Evolutionary conservation across 768 basidiomycete species (phyloP), one percentile per base, ranked within the genome.

Genomic region (Agaricus sinodeliciosus): DNA sequence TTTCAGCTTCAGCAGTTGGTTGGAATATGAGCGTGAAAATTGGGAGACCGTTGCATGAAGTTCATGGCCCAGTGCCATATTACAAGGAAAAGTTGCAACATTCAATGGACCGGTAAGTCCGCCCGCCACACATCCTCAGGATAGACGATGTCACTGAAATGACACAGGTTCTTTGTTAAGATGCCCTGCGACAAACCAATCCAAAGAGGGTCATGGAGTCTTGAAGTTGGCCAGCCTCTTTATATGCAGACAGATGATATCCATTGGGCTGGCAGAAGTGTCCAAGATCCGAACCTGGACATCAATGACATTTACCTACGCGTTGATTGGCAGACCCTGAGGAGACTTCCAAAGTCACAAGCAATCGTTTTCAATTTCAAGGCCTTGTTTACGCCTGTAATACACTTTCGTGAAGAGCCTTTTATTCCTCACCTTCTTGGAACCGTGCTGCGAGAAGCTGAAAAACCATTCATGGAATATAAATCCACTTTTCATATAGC

Each of bases 251-350:
- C 65, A 6, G 66, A 66, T 42, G 71, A 74, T 51, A 59, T 68
- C 13, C 65, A 70, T 27, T 79, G 66, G 63, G 53, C 49, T 15
- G 9, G 55, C 40, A 72, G 72, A 26, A 60, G 63, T 34, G 57
- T 44, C 4, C 73, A 75, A 48, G 57, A 62, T 28, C 67, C 68
- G 2, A 57, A 71, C 26, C 62, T 80, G 13, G 46, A 62, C 2
- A 46, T 74, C 36, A 69, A 73, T 25, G 67, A 76, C 47, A 65
- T 79, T 22, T 63, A 69, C 56, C 56, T 81, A 39, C 73, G 78
- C 12, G 75, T 81, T 16, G 77, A 80, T 52, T 80, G 78, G 78
- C 79, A 81, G 58, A 79, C 77, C 7, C 60, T 80, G 28, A 69
- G 77, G 15, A 70, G 76, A 28, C 59, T 80, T 40, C 78, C 79